Conservation (phyloP, 306 rosid species). For the Sesbania bispinosa region DNA sequence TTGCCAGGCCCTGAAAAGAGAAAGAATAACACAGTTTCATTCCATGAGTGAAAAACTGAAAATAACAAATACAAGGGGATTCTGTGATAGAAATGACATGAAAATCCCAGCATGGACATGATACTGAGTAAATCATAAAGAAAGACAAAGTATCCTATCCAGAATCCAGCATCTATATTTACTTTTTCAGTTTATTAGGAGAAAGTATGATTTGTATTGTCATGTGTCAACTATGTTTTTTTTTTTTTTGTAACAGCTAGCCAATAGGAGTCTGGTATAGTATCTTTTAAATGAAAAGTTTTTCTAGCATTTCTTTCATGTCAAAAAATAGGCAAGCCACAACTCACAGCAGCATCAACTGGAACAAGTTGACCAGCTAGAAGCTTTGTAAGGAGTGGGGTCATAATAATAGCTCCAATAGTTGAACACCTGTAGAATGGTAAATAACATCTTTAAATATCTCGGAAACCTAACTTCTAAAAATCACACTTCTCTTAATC, state of each 20-base stretch:
- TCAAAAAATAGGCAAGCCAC: neutral
- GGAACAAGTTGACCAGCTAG: constrained; percentile 97
- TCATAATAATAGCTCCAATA: constrained; percentile 89
- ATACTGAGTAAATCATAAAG: neutral
- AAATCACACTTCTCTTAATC: neutral
- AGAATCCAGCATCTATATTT: neutral
- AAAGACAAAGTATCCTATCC: neutral
- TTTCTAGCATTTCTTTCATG: constrained; percentile 8
- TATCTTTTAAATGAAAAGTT: neutral
- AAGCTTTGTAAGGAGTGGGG: constrained; percentile 88
- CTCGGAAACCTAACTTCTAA: neutral
- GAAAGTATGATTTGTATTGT: neutral
- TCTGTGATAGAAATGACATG: neutral
- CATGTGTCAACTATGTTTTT: neutral
- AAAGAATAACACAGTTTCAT: neutral
- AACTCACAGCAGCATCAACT: constrained; percentile 93
- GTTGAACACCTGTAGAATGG: constrained; percentile 71
- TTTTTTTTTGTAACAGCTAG: neutral
- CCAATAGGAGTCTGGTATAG: neutral
- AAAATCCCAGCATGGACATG: neutral
- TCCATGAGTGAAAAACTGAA: constrained; percentile 11
- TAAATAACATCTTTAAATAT: constrained; percentile 6
- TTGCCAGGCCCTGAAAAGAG: constrained; percentile 68
- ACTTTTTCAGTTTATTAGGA: neutral
- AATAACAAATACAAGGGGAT: constrained; percentile 14